A percentile compares a stretch with the other conserved stretches of the same genome.
Conservation (phyloP, 2,329 filamentous ascomycete genomes). For the Capronia epimyces region DNA sequence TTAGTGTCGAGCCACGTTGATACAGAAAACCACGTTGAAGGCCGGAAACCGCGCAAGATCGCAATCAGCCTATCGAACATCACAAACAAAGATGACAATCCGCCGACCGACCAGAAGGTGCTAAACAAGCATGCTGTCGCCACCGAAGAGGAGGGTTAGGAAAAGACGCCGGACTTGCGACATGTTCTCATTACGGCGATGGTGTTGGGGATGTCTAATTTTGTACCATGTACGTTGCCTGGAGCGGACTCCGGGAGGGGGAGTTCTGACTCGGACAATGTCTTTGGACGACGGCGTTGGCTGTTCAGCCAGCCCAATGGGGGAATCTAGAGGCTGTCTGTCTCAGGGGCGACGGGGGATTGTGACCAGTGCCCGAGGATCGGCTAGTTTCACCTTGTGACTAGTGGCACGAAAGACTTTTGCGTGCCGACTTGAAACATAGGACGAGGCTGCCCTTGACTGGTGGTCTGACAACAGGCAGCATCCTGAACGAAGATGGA, state of each 20-base stretch:
- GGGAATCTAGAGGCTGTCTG: background rate
- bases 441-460: background rate
- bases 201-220: constrained; percentile 22
- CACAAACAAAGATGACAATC: constrained; percentile 19
- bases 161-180: background rate
- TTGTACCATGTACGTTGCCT: constrained; percentile 15
- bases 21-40: constrained; percentile 20
- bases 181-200: constrained; percentile 14
- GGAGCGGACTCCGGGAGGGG: background rate
- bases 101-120: constrained; percentile 9
- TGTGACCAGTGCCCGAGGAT: background rate
- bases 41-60: constrained; percentile 25
- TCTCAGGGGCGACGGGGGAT: background rate
- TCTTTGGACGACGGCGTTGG: background rate
- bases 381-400: background rate
- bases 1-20: constrained; percentile 14
- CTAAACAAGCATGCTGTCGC: constrained; percentile 9
- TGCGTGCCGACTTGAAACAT: background rate
- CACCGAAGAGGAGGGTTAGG: constrained; percentile 13
- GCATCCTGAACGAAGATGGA: background rate
- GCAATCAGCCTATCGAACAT: constrained; percentile 26
- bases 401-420: background rate
- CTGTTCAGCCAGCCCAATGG: too few relatives aligned
- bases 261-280: background rate
- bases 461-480: background rate